These are phyloP conservation scores for Acanthamoeba divionensis DNA, from an alignment of 208 protist genomes.

Conservation along the genomic window DNA sequence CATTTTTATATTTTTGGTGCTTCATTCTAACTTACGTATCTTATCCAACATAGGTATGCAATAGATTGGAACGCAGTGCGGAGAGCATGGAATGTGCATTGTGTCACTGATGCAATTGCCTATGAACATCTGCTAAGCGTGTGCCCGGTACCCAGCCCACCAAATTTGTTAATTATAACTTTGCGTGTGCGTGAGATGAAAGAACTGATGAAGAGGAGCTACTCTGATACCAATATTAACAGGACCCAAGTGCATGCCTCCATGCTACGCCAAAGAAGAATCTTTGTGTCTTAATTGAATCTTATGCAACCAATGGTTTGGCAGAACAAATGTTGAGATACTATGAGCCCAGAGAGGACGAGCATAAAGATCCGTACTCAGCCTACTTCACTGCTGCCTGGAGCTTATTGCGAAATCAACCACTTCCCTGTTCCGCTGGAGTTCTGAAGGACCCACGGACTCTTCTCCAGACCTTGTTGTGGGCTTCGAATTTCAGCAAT, in stretches of 20 bases:
- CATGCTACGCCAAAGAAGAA: not conserved
- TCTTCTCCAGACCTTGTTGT: not conserved
- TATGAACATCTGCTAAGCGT: not conserved
- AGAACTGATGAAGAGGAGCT: too few relatives aligned
- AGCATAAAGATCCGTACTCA: not conserved
- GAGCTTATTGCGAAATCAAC: not conserved
- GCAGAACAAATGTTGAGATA: not conserved
- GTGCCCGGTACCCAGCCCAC: not conserved
- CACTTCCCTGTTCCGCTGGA: not conserved
- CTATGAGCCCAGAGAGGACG: not conserved
- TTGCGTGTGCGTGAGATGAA: too few relatives aligned
- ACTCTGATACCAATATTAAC: too few relatives aligned
- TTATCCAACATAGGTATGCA: not conserved
- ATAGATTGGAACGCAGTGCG: not conserved
- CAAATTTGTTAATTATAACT: too few relatives aligned
- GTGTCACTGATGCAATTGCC: not conserved
- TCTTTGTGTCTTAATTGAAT: not conserved
- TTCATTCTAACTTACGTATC: not conserved
- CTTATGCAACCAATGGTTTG: not conserved
- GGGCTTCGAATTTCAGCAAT: not conserved
- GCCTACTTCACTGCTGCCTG: not conserved
- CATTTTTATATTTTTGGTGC: not conserved
- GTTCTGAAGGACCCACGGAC: not conserved
- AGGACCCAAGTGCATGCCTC: not conserved
- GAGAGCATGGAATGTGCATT: not conserved